These are phyloP conservation scores for Opeltia flavorubescens DNA, from an alignment of 495 filamentous ascomycete species.

Conservation along the genomic window DNA sequence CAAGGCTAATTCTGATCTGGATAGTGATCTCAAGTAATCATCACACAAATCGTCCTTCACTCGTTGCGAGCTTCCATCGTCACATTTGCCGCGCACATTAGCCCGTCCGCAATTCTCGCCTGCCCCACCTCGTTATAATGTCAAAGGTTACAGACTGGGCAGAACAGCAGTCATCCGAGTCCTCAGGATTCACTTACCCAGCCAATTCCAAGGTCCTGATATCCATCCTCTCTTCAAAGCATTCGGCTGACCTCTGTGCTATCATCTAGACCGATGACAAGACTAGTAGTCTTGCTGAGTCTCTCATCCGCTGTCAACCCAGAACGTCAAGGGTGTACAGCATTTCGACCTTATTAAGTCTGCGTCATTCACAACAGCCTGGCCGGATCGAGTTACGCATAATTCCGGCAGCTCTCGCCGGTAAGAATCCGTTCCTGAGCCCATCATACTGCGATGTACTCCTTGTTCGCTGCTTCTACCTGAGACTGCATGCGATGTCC, in stretches of 20 bases:
- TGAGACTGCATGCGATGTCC: too few relatives aligned
- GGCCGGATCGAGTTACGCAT: background rate
- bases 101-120: background rate
- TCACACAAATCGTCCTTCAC: too few relatives aligned
- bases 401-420: background rate
- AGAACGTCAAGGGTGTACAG: background rate
- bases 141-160: background rate
- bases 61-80: too few relatives aligned
- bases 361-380: background rate
- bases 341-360: background rate
- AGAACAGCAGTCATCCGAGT: background rate
- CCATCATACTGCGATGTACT: too few relatives aligned
- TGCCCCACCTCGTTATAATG: background rate
- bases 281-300: background rate
- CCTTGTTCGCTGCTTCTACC: background rate
- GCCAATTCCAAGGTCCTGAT: background rate
- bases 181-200: background rate
- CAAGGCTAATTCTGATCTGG: too few relatives aligned
- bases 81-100: background rate
- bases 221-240: background rate
- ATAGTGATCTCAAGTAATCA: too few relatives aligned
- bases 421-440: too few relatives aligned
- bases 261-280: too few relatives aligned
- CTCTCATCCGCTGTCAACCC: background rate
- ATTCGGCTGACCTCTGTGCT: background rate